Evolutionary conservation across 371 early-diverging fungal species (phyloP), one percentile per base, ranked within the genome.

Genomic region (Saksenaea oblongispora): DNA sequence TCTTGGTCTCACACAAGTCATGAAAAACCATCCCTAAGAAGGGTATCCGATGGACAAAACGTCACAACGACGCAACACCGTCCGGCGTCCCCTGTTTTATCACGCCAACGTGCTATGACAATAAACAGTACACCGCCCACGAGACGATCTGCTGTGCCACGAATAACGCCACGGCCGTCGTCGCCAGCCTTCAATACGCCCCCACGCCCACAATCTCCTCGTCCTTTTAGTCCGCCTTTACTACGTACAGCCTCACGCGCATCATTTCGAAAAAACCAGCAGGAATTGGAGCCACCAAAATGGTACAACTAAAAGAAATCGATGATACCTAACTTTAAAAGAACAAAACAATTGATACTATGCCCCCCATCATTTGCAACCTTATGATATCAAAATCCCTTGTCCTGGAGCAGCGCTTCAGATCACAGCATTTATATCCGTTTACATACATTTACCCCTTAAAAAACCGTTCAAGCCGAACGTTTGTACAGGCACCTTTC

Each of bases 1-100:
- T 47, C 53, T 27, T 53, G 24, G 22, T 67, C 58, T 59, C 58
- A 58, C 22, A 28, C 44, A 22, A 42, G 44, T 13, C n/a, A 47
- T 22, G 51, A 47, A 47, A 47, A 47, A 47, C 22, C 8, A 47
- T 22, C 22, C 8, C 22, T 47, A 47, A n/a, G 51, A 24, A 47
- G 51, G 51, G 22, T 22, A 22, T 47, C 51, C 9, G 51, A 47
- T 47, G 51, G 51, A 10, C 51, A 47, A 47, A n/a, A 22, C 22
- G 51, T n/a, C 10, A n/a, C 51, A 47, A 47, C 51, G 22, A 47
- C 10, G 3, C 17, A 17, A 9, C 51, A 22, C 22, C 51, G 51
- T 10, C 51, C 51, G 9, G 51, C 18, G 9, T 47, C 51, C 5
- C 51, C 51, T 22, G 22, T 47, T 9, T 0, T 22, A 47, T 47